phyloP scores from a whole-genome alignment of 2,329 filamentous ascomycete species.

The Mycosphaerella sp. region DNA sequence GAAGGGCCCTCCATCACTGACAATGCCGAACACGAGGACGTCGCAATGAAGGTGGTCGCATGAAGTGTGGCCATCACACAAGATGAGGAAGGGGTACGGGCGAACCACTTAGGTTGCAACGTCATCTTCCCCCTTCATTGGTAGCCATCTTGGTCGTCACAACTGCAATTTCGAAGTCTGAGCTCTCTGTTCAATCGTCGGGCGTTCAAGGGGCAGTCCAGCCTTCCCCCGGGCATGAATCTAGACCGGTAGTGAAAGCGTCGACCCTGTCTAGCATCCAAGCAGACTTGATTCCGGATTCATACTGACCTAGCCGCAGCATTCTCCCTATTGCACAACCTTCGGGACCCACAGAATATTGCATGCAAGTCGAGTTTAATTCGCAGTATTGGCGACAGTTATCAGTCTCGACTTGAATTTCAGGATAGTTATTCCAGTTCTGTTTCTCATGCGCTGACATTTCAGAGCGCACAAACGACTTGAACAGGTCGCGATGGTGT shows the following conservation, averaged over 20 bases:
- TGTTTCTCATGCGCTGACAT: constrained; percentile 14
- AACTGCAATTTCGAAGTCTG: too few relatives aligned
- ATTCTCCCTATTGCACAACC: constrained; percentile 23
- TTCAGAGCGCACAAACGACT: constrained; percentile 24
- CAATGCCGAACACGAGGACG: too few relatives aligned
- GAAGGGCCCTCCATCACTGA: too few relatives aligned
- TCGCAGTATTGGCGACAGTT: constrained; percentile 26
- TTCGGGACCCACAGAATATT: constrained; percentile 21
- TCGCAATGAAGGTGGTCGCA: too few relatives aligned
- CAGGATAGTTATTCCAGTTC: constrained; percentile 28
- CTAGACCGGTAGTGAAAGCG: constrained; percentile 15
- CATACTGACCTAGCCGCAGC: constrained; percentile 18
- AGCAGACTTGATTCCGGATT: constrained; percentile 19
- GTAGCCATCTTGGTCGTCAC: too few relatives aligned
- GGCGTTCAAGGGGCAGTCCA: constrained; percentile 17
- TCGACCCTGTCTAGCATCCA: constrained; percentile 25
- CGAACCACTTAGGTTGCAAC: too few relatives aligned
- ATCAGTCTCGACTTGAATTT: constrained; percentile 14
- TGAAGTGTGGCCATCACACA: too few relatives aligned
- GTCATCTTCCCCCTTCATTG: too few relatives aligned
- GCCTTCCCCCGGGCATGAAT: constrained; percentile 13
- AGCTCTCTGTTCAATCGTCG: too few relatives aligned
- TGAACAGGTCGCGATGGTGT: constrained; percentile 31
- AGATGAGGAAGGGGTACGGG: too few relatives aligned
- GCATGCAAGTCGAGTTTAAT: constrained; percentile 21